Base-by-base conservation (phyloP, 2,329 filamentous ascomycete genomes). In the Diaporthe longicolla region DNA sequence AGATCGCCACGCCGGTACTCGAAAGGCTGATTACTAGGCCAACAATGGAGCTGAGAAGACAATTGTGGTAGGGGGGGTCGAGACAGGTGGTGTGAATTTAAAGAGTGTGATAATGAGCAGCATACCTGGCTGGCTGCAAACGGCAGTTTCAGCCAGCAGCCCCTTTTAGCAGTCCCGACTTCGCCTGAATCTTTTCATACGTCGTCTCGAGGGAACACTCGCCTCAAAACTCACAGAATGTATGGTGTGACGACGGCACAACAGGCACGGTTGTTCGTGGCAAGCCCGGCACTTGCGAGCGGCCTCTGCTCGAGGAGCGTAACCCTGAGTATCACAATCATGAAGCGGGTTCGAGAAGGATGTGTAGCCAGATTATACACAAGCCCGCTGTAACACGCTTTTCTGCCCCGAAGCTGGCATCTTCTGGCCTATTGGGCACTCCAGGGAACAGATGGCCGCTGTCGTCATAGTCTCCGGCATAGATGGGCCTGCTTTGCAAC, bases 271-370 rank as follows among this genome's bases (percentile, higher is more conserved):
- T 19, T 54, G 63, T 54, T 32, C 52, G 45, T 35, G 63, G 63
- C 48, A 13, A 26, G n/a, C 45, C 63, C 63, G 63, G 63, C 63
- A 54, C 63, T 54, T 68, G 48, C 11, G n/a, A 40, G 32, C 32
- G 48, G 32, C 32, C 32, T 52, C 48, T 54, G 35, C 48, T 40
- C 26, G 29, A 26, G 11, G 29, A 37, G 10, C 29, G 29, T 13
- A 15, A 52, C 32, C n/a, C 45, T 54, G 8, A 4, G 32, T 26
- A 15, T 9, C 15, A 15, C 19, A 13, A 24, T n/a, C 21, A 1
- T 50, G 29, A 17, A 29, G 8, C 4, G 29, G 21, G 3, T 3
- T 26, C 37, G 63, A 37, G 45, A 48, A 21, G 48, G 24, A 29
- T 4, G 24, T 11, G 29, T 17, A 21, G 37, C 32, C 3, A 37